Percentiles rank a stretch among this genome's conserved stretches.
phyloP scores from a whole-genome alignment of 164 flowering plant genomes.

The Pachysandra terminalis region DNA sequence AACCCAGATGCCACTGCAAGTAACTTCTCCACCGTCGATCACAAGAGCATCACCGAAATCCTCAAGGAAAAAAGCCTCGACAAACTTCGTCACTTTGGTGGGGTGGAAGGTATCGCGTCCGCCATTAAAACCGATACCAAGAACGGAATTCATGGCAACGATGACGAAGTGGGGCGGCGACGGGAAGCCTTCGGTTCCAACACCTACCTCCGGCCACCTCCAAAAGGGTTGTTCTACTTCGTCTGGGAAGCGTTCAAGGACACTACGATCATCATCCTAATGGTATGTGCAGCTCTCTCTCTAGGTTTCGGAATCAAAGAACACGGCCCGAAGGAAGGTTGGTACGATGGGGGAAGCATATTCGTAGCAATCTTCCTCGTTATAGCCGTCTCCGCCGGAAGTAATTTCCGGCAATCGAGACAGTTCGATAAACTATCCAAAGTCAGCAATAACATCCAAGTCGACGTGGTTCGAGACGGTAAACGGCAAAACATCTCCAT shows the following conservation, averaged over 20 bases:
- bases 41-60: slow-evolving; percentile 22
- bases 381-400: slow-evolving; percentile 38
- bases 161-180: slow-evolving; percentile 20
- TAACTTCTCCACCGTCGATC: slow-evolving; percentile 10
- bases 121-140: slow-evolving; percentile 33
- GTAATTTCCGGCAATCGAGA: slow-evolving; percentile 48
- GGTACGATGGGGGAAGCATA: slow-evolving; percentile 72
- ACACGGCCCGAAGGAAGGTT: slow-evolving; percentile 49
- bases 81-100: slow-evolving; percentile 29
- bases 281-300: slow-evolving; percentile 52
- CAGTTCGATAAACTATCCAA: slow-evolving; percentile 56
- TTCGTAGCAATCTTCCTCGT: slow-evolving; percentile 53
- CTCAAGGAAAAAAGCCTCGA: slow-evolving; percentile 32
- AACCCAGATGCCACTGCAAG: background rate
- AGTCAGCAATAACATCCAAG: slow-evolving; percentile 39
- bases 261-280: slow-evolving; percentile 44
- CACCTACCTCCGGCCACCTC: slow-evolving; percentile 43
- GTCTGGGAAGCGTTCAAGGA: slow-evolving; percentile 49
- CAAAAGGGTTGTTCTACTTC: slow-evolving; percentile 41
- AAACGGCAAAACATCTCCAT: slow-evolving; percentile 42
- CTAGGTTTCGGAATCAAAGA: slow-evolving; percentile 57
- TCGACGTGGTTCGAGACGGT: slow-evolving; percentile 33
- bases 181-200: slow-evolving; percentile 41
- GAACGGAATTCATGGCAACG: slow-evolving; percentile 40
- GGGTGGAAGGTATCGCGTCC: slow-evolving; percentile 32